Conservation (phyloP, 2,329 filamentous ascomycete genomes). For the Annulohypoxylon truncatum region DNA sequence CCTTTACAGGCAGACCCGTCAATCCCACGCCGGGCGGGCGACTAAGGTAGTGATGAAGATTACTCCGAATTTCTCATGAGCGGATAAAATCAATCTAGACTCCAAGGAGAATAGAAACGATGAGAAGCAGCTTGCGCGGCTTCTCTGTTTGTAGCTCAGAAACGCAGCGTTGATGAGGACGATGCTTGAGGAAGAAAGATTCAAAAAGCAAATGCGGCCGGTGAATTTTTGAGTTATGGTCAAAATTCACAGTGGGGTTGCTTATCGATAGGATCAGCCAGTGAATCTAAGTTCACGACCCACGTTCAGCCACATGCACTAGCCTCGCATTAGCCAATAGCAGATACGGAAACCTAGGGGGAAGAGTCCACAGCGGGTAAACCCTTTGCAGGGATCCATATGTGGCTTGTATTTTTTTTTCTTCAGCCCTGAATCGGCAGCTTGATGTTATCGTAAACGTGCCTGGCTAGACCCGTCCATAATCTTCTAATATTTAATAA, state of each 20-base stretch:
- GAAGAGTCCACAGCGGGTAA: not conserved
- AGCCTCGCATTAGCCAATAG: not conserved
- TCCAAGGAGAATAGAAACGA: constrained; percentile 39
- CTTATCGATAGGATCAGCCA: constrained; percentile 45
- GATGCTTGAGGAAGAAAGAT: constrained; percentile 71
- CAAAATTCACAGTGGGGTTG: constrained; percentile 19
- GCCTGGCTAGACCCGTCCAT: constrained; percentile 28
- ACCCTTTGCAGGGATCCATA: constrained; percentile 14
- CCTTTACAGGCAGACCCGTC: constrained; percentile 82
- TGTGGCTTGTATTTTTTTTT: constrained; percentile 30
- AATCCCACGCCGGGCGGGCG: constrained; percentile 57
- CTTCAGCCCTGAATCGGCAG: constrained; percentile 13
- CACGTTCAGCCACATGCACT: not conserved
- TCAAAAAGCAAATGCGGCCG: constrained; percentile 41
- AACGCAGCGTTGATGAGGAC: constrained; percentile 93
- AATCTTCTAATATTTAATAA: constrained; percentile 1
- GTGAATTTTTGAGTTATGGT: constrained; percentile 44
- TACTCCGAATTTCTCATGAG: constrained; percentile 99
- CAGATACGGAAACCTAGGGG: not conserved
- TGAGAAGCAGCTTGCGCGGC: constrained; percentile 55
- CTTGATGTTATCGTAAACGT: constrained; percentile 24
- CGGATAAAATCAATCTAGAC: constrained; percentile 52
- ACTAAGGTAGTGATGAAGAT: constrained; percentile 74
- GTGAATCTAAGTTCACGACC: not conserved
- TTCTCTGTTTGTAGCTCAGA: constrained; percentile 88